Percentiles rank a stretch among this genome's conserved stretches.
These are phyloP conservation scores for Acorus calamus DNA, from an alignment of 106 monocot genomes.

Conservation along the genomic window DNA sequence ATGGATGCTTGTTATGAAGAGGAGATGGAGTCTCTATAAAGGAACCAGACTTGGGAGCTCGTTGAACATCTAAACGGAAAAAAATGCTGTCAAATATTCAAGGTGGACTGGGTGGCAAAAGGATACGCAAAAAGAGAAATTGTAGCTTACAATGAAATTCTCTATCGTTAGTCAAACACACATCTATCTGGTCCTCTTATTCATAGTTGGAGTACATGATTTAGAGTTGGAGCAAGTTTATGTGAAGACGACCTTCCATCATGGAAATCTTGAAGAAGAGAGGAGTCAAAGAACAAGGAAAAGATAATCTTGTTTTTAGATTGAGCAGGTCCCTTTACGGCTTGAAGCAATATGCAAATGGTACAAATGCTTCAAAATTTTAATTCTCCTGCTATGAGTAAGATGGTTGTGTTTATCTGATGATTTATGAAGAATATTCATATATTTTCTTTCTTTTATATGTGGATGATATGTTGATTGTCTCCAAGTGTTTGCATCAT, in stretches of 20 bases:
- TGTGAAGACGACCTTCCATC: not conserved
- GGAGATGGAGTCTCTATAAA: constrained; percentile 1
- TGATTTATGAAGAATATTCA: not conserved
- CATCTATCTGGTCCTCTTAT: too few relatives aligned
- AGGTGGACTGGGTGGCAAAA: not conserved
- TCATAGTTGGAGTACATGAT: not conserved
- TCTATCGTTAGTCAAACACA: too few relatives aligned
- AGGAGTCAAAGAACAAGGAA: too few relatives aligned
- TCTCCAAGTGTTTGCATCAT: not conserved
- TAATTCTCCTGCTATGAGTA: not conserved
- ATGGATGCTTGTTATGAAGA: not conserved
- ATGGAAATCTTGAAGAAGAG: not conserved
- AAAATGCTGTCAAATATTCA: too few relatives aligned
- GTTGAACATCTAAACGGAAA: not conserved
- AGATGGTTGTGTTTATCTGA: not conserved
- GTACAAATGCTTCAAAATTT: not conserved
- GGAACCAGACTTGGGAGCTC: not conserved
- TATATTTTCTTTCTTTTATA: too few relatives aligned
- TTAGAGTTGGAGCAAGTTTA: not conserved
- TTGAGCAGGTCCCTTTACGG: not conserved
- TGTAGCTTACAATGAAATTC: too few relatives aligned
- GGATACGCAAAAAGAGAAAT: not conserved
- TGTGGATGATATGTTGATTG: not conserved
- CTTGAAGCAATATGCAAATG: not conserved
- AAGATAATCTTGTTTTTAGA: not conserved